These are phyloP conservation scores for Apophysomyces ossiformis DNA, from an alignment of 371 early-diverging fungal species.

Conservation along the genomic window DNA sequence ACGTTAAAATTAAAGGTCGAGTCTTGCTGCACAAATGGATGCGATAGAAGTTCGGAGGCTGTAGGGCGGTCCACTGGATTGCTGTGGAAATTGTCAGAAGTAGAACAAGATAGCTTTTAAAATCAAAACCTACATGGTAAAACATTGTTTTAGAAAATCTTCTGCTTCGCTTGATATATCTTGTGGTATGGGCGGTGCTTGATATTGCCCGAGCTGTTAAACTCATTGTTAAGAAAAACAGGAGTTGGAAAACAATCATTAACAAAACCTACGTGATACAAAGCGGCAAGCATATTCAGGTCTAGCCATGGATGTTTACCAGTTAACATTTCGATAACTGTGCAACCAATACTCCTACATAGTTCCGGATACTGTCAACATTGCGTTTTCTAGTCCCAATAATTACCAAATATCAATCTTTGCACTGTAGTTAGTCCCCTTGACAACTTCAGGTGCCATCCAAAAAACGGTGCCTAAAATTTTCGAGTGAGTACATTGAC, in stretches of 20 bases:
- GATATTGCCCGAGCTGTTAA: conserved; percentile 75
- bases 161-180: conserved; percentile 67
- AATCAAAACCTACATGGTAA: conserved; percentile 61
- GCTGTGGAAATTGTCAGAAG: conserved; percentile 18
- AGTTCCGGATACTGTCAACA: not conserved
- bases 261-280: conserved; percentile 63
- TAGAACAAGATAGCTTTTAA: not conserved
- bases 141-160: conserved; percentile 80
- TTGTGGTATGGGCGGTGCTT: conserved; percentile 82
- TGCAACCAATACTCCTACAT: conserved; percentile 78
- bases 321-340: conserved; percentile 96
- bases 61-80: conserved; percentile 72
- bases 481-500: conserved; percentile 1
- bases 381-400: not conserved
- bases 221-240: conserved; percentile 3
- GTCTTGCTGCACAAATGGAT: conserved; percentile 60
- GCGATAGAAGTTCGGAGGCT: conserved; percentile 63
- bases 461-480: conserved; percentile 77
- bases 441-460: conserved; percentile 97
- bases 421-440: conserved; percentile 76
- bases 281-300: conserved; percentile 84
- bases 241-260: not conserved
- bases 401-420: conserved; percentile 74
- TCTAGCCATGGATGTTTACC: conserved; percentile 92
- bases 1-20: conserved; percentile 63